These are phyloP conservation scores for Crucihimalaya himalaica DNA, from an alignment of 345 rosid genomes.

Conservation along the genomic window DNA sequence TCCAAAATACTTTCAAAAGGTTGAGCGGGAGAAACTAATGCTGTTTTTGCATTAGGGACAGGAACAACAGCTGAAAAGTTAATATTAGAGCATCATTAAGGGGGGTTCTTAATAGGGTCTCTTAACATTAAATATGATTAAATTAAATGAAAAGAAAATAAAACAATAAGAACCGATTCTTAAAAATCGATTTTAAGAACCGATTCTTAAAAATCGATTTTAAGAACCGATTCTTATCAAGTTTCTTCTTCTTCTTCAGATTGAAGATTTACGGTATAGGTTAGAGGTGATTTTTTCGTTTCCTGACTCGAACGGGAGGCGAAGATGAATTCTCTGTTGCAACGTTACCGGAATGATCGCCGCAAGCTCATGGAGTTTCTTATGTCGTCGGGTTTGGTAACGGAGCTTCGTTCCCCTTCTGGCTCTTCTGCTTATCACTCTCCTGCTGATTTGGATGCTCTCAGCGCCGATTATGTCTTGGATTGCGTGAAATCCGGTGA, in stretches of 20 bases:
- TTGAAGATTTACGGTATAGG: not conserved
- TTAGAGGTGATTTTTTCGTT: not conserved
- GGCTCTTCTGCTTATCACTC: slow-evolving; percentile 54
- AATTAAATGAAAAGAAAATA: too few relatives aligned
- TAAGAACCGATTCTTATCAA: too few relatives aligned
- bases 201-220: too few relatives aligned
- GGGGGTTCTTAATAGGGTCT: too few relatives aligned
- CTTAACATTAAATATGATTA: too few relatives aligned
- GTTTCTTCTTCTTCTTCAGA: not conserved
- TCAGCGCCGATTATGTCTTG: slow-evolving; percentile 75
- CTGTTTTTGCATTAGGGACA: too few relatives aligned
- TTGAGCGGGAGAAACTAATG: too few relatives aligned
- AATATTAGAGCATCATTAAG: too few relatives aligned
- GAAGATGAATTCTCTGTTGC: slow-evolving; percentile 46
- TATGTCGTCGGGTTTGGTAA: slow-evolving; percentile 59
- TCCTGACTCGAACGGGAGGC: not conserved
- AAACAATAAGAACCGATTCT: too few relatives aligned
- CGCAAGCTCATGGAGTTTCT: slow-evolving; percentile 82
- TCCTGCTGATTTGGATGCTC: slow-evolving; percentile 58
- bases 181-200: too few relatives aligned
- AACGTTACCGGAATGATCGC: slow-evolving; percentile 84
- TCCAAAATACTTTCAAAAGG: too few relatives aligned
- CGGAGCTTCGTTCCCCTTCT: slow-evolving; percentile 57
- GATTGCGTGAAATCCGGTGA: slow-evolving; percentile 71
- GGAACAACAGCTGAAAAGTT: too few relatives aligned